Conservation (phyloP, 176 grass and related monocot genomes). For the Aechmea fasciata region DNA sequence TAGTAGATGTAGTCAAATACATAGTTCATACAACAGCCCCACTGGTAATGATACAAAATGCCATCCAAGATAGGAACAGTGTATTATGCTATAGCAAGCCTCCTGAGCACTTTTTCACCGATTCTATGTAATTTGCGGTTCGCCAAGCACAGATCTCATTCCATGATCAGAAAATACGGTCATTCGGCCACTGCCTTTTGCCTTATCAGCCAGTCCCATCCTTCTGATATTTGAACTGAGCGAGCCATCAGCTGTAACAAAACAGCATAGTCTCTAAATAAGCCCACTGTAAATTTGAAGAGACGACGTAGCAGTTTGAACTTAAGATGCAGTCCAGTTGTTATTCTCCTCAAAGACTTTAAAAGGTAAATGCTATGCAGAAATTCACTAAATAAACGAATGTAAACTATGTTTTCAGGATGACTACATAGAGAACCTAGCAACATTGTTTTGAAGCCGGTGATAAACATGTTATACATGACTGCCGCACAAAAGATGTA, state of each 20-base stretch:
- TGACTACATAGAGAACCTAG: not conserved
- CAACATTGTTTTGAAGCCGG: not conserved
- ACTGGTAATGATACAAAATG: not conserved
- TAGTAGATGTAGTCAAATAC: not conserved
- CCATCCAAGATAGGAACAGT: slow-evolving; percentile 5
- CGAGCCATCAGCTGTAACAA: slow-evolving; percentile 40
- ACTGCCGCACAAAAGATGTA: not conserved
- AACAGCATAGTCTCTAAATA: not conserved
- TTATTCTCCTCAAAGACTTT: not conserved
- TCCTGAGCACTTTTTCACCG: slow-evolving; percentile 1
- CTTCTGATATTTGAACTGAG: slow-evolving; percentile 52
- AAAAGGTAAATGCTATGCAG: not conserved
- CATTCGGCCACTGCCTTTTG: not conserved
- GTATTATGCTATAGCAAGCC: not conserved
- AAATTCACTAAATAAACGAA: not conserved
- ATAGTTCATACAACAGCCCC: not conserved
- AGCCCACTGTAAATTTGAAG: not conserved
- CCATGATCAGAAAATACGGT: slow-evolving; percentile 12
- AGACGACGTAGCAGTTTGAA: not conserved
- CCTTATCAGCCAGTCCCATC: slow-evolving; percentile 24
- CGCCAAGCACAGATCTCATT: slow-evolving; percentile 2
- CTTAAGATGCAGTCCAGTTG: not conserved
- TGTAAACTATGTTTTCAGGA: not conserved
- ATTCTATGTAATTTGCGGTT: not conserved
- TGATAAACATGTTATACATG: not conserved